phyloP scores from a whole-genome alignment of 1,139 yeast species.

The Diutina sp. region DNA sequence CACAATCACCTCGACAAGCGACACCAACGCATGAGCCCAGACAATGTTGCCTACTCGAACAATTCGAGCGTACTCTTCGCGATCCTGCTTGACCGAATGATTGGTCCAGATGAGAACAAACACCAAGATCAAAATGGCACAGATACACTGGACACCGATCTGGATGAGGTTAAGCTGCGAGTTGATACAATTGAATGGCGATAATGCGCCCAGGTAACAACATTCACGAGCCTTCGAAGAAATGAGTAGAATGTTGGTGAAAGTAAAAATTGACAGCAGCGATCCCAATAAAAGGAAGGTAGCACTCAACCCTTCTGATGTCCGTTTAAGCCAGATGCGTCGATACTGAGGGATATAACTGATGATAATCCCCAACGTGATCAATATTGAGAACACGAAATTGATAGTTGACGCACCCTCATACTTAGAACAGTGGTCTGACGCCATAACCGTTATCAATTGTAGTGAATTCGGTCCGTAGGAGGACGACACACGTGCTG shows the following conservation, averaged over 20 bases:
- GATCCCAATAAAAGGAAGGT: slow-evolving; percentile 63
- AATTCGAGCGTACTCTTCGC: slow-evolving; percentile 29
- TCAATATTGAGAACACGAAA: slow-evolving; percentile 34
- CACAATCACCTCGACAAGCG: slow-evolving; percentile 20
- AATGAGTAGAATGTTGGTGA: slow-evolving; percentile 54
- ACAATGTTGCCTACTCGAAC: slow-evolving; percentile 28
- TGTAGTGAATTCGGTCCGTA: neutral
- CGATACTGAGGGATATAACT: slow-evolving; percentile 72
- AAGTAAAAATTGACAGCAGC: slow-evolving; percentile 56
- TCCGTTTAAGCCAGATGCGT: slow-evolving; percentile 41
- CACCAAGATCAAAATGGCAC: slow-evolving; percentile 49
- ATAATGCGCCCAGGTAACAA: slow-evolving; percentile 28
- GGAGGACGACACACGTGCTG: neutral
- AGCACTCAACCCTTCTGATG: slow-evolving; percentile 76
- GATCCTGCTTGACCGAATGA: slow-evolving; percentile 33
- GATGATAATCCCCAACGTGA: slow-evolving; percentile 57
- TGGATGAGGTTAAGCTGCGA: slow-evolving; percentile 62
- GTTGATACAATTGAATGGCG: slow-evolving; percentile 49
- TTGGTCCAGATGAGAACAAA: slow-evolving; percentile 38
- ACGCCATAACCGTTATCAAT: slow-evolving; percentile 2
- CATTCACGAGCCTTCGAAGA: slow-evolving; percentile 44
- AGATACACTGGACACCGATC: slow-evolving; percentile 52
- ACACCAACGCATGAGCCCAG: slow-evolving; percentile 19
- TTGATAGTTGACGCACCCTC: slow-evolving; percentile 33
- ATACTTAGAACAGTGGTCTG: slow-evolving; percentile 20